These are phyloP conservation scores for Phytophthora aleatoria DNA, from an alignment of 352 stramenopile species.

Conservation along the genomic window DNA sequence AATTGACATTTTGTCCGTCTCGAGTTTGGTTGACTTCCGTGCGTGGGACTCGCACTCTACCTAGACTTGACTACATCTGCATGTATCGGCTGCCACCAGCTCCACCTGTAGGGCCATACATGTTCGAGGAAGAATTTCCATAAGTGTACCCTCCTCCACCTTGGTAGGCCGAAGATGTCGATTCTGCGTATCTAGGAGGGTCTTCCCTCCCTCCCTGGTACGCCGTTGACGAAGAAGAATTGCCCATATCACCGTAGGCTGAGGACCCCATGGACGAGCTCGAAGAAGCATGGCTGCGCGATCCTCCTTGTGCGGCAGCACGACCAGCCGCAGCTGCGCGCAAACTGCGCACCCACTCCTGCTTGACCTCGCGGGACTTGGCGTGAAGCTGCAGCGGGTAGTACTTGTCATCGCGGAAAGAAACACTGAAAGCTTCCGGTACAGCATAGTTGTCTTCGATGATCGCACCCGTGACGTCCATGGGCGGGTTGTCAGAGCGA, in stretches of 20 bases:
- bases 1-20: neutral
- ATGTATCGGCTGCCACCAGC: slow-evolving; percentile 43
- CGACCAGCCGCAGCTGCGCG: slow-evolving; percentile 52
- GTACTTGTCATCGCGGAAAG: slow-evolving; percentile 81
- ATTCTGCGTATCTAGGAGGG: slow-evolving; percentile 29
- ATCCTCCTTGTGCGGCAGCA: slow-evolving; percentile 21
- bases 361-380: slow-evolving; percentile 77
- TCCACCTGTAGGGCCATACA: slow-evolving; percentile 35
- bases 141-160: slow-evolving; percentile 24
- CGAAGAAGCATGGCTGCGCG: slow-evolving; percentile 27
- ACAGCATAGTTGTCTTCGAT: slow-evolving; percentile 82
- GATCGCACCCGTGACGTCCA: slow-evolving; percentile 77
- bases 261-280: slow-evolving; percentile 34
- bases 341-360: slow-evolving; percentile 81
- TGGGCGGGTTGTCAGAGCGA: slow-evolving; percentile 77
- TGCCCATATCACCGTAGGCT: slow-evolving; percentile 22
- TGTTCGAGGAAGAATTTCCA: slow-evolving; percentile 32
- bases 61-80: slow-evolving; percentile 45
- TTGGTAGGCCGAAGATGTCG: slow-evolving; percentile 23
- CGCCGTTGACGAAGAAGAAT: slow-evolving; percentile 14
- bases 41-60: slow-evolving; percentile 12
- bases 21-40: slow-evolving; percentile 1
- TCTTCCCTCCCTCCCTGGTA: slow-evolving; percentile 14
- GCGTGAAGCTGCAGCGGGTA: slow-evolving; percentile 83
- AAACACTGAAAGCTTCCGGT: slow-evolving; percentile 81